Percentiles rank a stretch among this genome's conserved stretches.
These are phyloP conservation scores for Phytophthora citrophthora DNA, from an alignment of 352 stramenopile species.

Conservation along the genomic window DNA sequence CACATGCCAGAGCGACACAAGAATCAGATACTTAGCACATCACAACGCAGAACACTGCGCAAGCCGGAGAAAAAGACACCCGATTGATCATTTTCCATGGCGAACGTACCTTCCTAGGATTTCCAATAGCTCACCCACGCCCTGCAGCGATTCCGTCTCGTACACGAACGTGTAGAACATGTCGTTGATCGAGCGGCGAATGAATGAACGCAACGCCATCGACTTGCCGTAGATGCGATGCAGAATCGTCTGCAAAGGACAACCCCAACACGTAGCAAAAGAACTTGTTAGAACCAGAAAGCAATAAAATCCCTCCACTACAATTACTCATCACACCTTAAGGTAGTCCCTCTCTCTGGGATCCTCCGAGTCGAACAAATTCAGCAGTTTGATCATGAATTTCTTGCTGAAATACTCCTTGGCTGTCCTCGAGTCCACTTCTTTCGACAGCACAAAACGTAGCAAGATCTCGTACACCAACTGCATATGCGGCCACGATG, in stretches of 20 bases:
- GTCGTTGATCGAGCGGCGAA: conserved; percentile 97
- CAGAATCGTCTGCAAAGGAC: conserved; percentile 90
- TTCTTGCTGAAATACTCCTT: conserved; percentile 98
- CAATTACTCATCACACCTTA: conserved; percentile 65
- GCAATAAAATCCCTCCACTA: neutral
- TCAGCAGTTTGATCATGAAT: conserved; percentile 95
- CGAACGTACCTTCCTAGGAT: conserved; percentile 91
- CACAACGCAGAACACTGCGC: conserved; percentile 4
- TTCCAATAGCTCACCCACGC: conserved; percentile 98
- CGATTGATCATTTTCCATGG: neutral
- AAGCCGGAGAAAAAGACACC: conserved; percentile 1
- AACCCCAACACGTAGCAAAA: neutral
- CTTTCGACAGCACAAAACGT: conserved; percentile 96
- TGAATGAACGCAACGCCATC: conserved; percentile 98
- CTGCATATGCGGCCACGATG: conserved; percentile 97
- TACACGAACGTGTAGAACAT: conserved; percentile 99
- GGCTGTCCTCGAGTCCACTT: conserved; percentile 97
- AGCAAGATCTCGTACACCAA: conserved; percentile 99
- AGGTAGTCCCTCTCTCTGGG: conserved; percentile 98
- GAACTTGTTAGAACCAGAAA: conserved; percentile 1
- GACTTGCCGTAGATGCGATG: conserved; percentile 99
- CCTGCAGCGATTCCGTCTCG: conserved; percentile 95
- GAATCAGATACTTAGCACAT: conserved; percentile 2
- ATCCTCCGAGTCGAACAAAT: conserved; percentile 94
- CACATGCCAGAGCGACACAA: neutral